Percentiles rank a stretch among this genome's conserved stretches.
phyloP scores from a whole-genome alignment of 208 protist genomes.

The Crithidia bombi region DNA sequence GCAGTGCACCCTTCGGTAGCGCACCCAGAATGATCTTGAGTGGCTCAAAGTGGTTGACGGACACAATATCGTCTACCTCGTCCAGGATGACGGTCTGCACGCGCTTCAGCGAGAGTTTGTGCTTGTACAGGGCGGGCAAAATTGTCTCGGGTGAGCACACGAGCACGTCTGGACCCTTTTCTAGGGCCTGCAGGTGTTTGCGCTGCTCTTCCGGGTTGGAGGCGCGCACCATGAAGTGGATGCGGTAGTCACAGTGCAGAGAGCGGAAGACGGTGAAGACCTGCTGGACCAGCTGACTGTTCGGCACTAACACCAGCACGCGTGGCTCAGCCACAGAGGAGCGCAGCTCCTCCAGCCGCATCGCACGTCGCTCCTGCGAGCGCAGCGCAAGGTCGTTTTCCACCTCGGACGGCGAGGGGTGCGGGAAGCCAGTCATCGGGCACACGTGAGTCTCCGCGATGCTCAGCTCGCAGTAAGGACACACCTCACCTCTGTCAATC shows the following conservation, averaged over 20 bases:
- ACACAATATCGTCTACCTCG: conserved; percentile 85
- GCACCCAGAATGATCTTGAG: conserved; percentile 82
- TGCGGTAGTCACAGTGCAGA: conserved; percentile 52
- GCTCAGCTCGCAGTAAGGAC: conserved; percentile 83
- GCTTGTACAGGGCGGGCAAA: conserved; percentile 70
- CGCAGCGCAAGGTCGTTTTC: conserved; percentile 24
- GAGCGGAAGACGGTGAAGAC: conserved; percentile 48
- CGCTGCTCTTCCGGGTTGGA: conserved; percentile 72
- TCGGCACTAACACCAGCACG: conserved; percentile 80
- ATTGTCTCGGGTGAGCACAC: conserved; percentile 77
- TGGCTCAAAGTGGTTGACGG: conserved; percentile 84
- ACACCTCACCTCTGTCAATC: conserved; percentile 73
- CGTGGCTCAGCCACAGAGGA: conserved; percentile 59
- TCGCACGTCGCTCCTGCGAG: conserved; percentile 33
- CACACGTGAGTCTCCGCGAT: conserved; percentile 55
- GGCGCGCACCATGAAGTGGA: conserved; percentile 73
- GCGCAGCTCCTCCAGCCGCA: conserved; percentile 54
- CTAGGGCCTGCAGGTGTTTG: conserved; percentile 54
- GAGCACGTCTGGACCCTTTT: conserved; percentile 72
- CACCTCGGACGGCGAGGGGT: conserved; percentile 42
- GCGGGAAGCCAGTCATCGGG: conserved; percentile 75
- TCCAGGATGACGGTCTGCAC: conserved; percentile 79
- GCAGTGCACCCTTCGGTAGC: conserved; percentile 62
- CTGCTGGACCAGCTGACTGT: conserved; percentile 67
- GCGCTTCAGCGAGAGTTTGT: conserved; percentile 61